A percentile compares a stretch with the other conserved stretches of the same genome.
These are phyloP conservation scores for Hirschfeldia incana DNA, from an alignment of 345 rosid species.

Conservation along the genomic window DNA sequence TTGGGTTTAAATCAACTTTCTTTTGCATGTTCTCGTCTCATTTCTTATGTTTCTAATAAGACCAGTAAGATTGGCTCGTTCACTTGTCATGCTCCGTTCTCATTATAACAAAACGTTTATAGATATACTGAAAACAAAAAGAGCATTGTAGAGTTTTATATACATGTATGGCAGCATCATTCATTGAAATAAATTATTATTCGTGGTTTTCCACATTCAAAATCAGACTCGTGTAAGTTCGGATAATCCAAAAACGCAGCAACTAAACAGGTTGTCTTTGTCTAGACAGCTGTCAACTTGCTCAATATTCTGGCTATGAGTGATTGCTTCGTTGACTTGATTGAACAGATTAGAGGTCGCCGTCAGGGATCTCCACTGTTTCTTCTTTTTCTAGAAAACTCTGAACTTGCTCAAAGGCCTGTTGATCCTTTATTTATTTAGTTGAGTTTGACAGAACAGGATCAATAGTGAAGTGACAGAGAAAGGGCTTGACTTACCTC, in stretches of 20 bases:
- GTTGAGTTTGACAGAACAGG: conserved; percentile 12
- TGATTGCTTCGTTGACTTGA: conserved; percentile 5
- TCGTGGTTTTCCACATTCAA: conserved; percentile 5
- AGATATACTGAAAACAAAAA: neutral
- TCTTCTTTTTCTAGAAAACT: conserved; percentile 47
- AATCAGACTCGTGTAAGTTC: conserved; percentile 7
- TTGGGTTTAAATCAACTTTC: neutral
- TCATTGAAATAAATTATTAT: conserved; percentile 14
- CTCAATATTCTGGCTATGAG: conserved; percentile 50
- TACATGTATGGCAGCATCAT: neutral
- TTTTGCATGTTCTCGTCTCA: neutral
- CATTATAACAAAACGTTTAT: neutral
- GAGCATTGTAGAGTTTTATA: conserved; percentile 12
- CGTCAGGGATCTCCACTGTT: conserved; percentile 27
- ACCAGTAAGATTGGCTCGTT: neutral
- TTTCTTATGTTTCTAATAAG: conserved; percentile 3
- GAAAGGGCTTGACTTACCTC: conserved; percentile 51
- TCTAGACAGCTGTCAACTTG: conserved; percentile 49
- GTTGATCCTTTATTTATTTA: neutral
- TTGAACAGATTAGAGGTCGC: conserved; percentile 15
- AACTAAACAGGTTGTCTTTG: conserved; percentile 31
- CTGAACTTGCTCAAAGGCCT: conserved; percentile 37
- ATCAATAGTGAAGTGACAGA: neutral
- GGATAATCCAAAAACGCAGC: conserved; percentile 1
- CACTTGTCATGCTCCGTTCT: neutral